Percentiles rank a stretch among this genome's conserved stretches.
Conservation (phyloP, 305 asterid genomes). For the Fraxinus angustifolia region DNA sequence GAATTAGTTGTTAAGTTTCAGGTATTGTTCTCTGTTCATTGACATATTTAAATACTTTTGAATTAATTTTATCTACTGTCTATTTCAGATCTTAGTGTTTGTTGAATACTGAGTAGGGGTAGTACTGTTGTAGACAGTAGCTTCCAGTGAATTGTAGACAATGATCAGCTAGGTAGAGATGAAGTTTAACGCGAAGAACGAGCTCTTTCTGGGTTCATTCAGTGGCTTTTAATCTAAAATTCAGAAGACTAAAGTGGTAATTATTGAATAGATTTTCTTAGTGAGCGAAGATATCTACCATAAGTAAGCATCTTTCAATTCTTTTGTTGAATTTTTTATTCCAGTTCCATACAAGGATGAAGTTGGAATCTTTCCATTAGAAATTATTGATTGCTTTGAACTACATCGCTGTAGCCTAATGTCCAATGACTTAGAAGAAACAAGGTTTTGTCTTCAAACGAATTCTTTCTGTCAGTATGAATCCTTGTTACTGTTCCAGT, state of each 20-base stretch:
- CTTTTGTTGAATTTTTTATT: neutral
- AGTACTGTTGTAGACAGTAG: neutral
- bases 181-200: neutral
- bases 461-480: neutral
- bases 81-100: neutral
- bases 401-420: neutral
- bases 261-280: neutral
- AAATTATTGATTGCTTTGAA: neutral
- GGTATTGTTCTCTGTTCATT: slow-evolving; percentile 39
- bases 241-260: neutral
- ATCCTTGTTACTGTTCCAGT: neutral
- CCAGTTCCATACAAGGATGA: neutral
- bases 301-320: neutral
- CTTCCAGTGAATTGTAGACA: neutral
- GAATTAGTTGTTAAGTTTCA: slow-evolving; percentile 65
- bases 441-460: neutral
- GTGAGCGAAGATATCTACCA: neutral
- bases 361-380: neutral
- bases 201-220: neutral
- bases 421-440: neutral
- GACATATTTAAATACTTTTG: neutral
- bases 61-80: neutral
- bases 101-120: neutral
- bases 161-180: neutral
- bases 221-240: neutral